phyloP scores from a whole-genome alignment of 2,329 filamentous ascomycete species.

The Fusarium sp. region DNA sequence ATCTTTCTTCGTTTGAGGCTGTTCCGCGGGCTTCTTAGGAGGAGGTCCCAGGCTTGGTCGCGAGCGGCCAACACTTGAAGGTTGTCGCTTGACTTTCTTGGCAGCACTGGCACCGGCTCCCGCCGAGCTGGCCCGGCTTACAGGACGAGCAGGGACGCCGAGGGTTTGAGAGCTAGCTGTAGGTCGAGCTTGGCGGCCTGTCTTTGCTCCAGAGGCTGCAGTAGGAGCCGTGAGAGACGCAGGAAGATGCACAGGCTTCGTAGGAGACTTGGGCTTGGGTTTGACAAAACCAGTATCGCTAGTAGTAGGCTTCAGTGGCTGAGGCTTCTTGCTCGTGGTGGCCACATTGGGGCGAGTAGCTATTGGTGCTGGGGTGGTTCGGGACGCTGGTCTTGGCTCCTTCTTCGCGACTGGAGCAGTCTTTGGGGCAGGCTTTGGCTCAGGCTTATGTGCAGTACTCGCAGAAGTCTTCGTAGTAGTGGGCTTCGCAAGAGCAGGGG shows the following conservation, averaged over 20 bases:
- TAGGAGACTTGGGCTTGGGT: slow-evolving; percentile 76
- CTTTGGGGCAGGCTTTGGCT: slow-evolving; percentile 52
- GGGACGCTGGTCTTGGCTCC: slow-evolving; percentile 50
- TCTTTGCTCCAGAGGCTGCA: slow-evolving; percentile 75
- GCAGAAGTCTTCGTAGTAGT: slow-evolving; percentile 43
- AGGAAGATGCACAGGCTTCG: slow-evolving; percentile 75
- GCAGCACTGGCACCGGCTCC: slow-evolving; percentile 36
- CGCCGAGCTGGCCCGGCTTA: slow-evolving; percentile 61
- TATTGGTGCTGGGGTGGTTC: slow-evolving; percentile 39
- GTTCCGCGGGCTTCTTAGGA: slow-evolving; percentile 62
- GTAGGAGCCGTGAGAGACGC: slow-evolving; percentile 78
- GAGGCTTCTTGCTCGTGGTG: slow-evolving; percentile 59
- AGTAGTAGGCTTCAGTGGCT: slow-evolving; percentile 57
- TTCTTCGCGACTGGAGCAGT: slow-evolving; percentile 51
- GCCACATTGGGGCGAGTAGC: slow-evolving; percentile 51
- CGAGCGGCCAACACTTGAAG: slow-evolving; percentile 59
- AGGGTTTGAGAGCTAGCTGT: slow-evolving; percentile 54
- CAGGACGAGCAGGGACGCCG: slow-evolving; percentile 56
- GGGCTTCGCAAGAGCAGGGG: slow-evolving; percentile 43
- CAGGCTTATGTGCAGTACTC: slow-evolving; percentile 44
- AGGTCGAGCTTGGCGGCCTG: slow-evolving; percentile 46
- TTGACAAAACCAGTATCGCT: slow-evolving; percentile 64
- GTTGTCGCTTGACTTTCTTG: slow-evolving; percentile 60
- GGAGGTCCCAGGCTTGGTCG: slow-evolving; percentile 70
- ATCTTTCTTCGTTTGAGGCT: slow-evolving; percentile 61